phyloP scores from a whole-genome alignment of 2,329 filamentous ascomycete genomes.

The Ceratocystis cubensis region DNA sequence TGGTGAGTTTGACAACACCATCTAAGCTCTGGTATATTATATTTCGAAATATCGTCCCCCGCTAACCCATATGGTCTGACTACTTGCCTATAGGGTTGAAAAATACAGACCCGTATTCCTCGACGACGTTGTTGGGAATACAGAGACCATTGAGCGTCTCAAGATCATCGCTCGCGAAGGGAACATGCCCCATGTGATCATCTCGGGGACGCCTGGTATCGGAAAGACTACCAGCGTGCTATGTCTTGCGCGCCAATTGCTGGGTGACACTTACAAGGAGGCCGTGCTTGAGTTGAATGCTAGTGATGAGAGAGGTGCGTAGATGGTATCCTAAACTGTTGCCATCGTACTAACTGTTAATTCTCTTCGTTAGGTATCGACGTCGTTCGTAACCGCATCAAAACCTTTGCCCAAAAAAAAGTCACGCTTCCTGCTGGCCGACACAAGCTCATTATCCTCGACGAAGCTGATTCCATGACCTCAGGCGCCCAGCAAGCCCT shows the following conservation, averaged over 20 bases:
- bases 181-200: constrained; percentile 98
- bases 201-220: constrained; percentile 98
- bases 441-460: constrained; percentile 93
- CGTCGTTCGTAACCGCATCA: constrained; percentile 92
- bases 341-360: background rate
- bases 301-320: constrained; percentile 72
- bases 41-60: background rate
- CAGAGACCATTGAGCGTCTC: constrained; percentile 88
- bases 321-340: background rate
- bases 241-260: constrained; percentile 78
- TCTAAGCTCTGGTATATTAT: background rate
- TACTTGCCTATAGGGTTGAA: constrained; percentile 59
- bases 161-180: constrained; percentile 98
- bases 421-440: constrained; percentile 82
- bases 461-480: constrained; percentile 98
- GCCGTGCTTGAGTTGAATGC: constrained; percentile 94
- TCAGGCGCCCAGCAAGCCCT: constrained; percentile 91
- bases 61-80: background rate
- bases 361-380: constrained; percentile 57
- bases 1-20: constrained; percentile 41
- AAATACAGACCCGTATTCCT: constrained; percentile 93
- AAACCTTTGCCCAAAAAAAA: constrained; percentile 97
- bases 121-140: constrained; percentile 95
- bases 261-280: constrained; percentile 93
- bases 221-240: constrained; percentile 95